Evolutionary conservation across 345 rosid species (phyloP).

Genomic region (Garcia nutans): DNA sequence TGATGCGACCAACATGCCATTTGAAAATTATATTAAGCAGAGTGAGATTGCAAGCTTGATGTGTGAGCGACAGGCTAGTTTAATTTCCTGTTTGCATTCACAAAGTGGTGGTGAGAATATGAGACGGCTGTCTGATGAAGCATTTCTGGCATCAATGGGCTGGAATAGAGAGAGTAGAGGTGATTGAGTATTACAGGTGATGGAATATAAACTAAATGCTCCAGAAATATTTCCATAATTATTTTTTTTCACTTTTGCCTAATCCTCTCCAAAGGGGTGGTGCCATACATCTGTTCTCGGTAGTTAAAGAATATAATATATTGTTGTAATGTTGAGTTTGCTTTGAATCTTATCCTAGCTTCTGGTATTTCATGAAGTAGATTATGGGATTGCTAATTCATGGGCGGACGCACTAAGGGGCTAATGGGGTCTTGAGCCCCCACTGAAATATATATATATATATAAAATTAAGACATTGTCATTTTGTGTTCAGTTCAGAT

Average conservation of each 20-base stretch:
- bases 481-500: too few species aligned
- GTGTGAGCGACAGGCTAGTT: constrained; percentile 29
- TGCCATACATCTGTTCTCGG: background rate
- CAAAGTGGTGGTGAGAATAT: constrained; percentile 25
- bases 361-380: too few species aligned
- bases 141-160: constrained; percentile 35
- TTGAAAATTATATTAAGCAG: constrained; percentile 25
- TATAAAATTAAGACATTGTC: too few species aligned
- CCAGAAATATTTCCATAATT: background rate
- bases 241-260: background rate
- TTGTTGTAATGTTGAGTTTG: background rate
- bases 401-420: too few species aligned
- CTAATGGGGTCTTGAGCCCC: too few species aligned
- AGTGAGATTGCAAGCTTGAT: constrained; percentile 26
- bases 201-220: constrained; percentile 15
- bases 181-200: constrained; percentile 12
- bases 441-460: too few species aligned
- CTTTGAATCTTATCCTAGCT: too few species aligned
- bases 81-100: constrained; percentile 22
- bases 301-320: constrained; percentile 14
- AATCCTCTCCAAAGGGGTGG: constrained; percentile 10
- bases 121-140: constrained; percentile 41
- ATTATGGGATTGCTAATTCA: too few species aligned
- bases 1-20: constrained; percentile 15
- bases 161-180: constrained; percentile 26